Percentiles rank a stretch among this genome's conserved stretches.
phyloP scores from a whole-genome alignment of 2,329 filamentous ascomycete species.

The Aspergillus oerlinghausenensis region DNA sequence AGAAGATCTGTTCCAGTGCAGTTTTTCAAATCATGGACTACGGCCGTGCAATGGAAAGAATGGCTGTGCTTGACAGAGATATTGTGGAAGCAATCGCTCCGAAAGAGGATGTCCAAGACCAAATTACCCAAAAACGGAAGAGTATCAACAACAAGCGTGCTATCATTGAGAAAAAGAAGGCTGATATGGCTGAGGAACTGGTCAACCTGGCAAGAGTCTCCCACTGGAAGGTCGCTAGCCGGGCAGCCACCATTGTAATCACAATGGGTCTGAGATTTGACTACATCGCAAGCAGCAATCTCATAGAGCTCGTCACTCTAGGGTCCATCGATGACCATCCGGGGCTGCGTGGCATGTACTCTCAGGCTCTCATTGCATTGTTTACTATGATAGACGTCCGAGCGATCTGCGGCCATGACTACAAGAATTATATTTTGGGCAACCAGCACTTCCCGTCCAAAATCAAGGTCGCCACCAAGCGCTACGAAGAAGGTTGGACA shows the following conservation, averaged over 20 bases:
- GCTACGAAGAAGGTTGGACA: slow-evolving; percentile 75
- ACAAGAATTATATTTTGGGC: slow-evolving; percentile 78
- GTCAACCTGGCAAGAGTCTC: slow-evolving; percentile 70
- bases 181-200: slow-evolving; percentile 72
- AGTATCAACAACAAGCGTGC: slow-evolving; percentile 71
- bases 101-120: slow-evolving; percentile 55
- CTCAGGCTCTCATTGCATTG: slow-evolving; percentile 70
- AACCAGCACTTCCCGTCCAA: slow-evolving; percentile 74
- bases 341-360: slow-evolving; percentile 73
- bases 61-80: slow-evolving; percentile 73
- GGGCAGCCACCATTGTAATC: slow-evolving; percentile 84
- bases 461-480: slow-evolving; percentile 66
- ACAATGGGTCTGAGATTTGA: slow-evolving; percentile 92
- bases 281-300: slow-evolving; percentile 71
- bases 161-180: slow-evolving; percentile 79
- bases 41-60: slow-evolving; percentile 78
- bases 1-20: slow-evolving; percentile 76
- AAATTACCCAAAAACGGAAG: slow-evolving; percentile 58
- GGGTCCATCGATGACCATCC: slow-evolving; percentile 91
- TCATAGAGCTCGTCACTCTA: slow-evolving; percentile 75
- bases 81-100: slow-evolving; percentile 70
- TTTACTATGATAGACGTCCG: slow-evolving; percentile 87
- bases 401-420: slow-evolving; percentile 78
- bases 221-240: slow-evolving; percentile 93
- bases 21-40: slow-evolving; percentile 88